A percentile compares a stretch with the other conserved stretches of the same genome.
Conservation (phyloP, 148 eudicot species). For the Rhododendron mucronatum region DNA sequence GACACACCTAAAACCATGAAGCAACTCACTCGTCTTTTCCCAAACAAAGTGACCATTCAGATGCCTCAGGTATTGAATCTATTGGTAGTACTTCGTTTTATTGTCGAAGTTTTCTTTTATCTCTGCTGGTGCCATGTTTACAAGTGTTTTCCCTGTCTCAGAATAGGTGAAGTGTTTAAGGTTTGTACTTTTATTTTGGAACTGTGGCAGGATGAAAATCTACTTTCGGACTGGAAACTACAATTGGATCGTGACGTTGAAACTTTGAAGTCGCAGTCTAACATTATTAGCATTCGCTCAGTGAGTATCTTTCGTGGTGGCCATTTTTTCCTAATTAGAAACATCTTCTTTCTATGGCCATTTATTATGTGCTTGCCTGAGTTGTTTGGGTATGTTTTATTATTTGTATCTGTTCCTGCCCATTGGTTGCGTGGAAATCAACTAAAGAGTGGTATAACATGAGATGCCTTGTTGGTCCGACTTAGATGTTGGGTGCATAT, state of each 20-base stretch:
- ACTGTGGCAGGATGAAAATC: constrained; percentile 63
- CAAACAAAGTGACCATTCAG: constrained; percentile 85
- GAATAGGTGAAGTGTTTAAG: not conserved
- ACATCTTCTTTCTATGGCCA: not conserved
- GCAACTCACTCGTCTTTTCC: constrained; percentile 77
- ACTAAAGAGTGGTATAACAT: not conserved
- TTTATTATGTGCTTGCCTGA: not conserved
- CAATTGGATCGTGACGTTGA: constrained; percentile 87
- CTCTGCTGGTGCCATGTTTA: not conserved
- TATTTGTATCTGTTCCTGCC: not conserved
- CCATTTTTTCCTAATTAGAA: not conserved
- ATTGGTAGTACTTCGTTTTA: not conserved
- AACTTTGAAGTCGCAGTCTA: constrained; percentile 76
- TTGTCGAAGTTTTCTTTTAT: not conserved
- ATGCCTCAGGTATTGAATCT: constrained; percentile 67
- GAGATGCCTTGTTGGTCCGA: not conserved
- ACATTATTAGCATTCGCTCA: constrained; percentile 55
- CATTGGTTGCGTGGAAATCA: not conserved
- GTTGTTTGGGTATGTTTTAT: not conserved
- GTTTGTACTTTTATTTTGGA: constrained; percentile 4
- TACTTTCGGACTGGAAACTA: constrained; percentile 78
- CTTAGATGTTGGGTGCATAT: constrained; percentile 2
- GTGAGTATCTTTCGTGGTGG: constrained; percentile 35
- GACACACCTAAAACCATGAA: constrained; percentile 72
- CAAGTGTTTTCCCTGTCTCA: not conserved